Percentiles rank a stretch among this genome's conserved stretches.
phyloP scores from a whole-genome alignment of 441 rosid genomes.

The Populus hybrid region DNA sequence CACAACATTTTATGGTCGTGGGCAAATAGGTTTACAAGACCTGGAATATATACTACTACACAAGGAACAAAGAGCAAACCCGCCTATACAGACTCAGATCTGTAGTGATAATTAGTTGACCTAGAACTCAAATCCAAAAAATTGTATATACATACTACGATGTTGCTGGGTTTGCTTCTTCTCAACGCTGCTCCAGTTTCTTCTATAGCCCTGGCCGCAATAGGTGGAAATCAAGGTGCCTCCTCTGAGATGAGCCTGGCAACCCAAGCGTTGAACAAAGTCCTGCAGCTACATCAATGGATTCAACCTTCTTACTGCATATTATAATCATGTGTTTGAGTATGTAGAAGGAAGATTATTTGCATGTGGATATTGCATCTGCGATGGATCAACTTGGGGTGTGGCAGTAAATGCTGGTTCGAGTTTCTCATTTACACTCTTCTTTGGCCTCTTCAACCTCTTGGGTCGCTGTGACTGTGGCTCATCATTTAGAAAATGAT shows the following conservation, averaged over 20 bases:
- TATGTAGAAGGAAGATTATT: constrained; percentile 29
- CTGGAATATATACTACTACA: neutral
- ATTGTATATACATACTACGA: constrained; percentile 23
- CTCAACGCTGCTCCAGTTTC: constrained; percentile 5
- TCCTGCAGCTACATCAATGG: neutral
- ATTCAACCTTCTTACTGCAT: neutral
- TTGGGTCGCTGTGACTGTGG: constrained; percentile 53
- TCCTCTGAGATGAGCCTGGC: neutral
- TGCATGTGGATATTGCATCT: constrained; percentile 26
- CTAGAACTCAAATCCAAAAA: constrained; percentile 11
- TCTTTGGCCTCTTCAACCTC: constrained; percentile 87
- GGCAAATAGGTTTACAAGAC: neutral
- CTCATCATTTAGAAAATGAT: constrained; percentile 35
- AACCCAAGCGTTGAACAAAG: neutral
- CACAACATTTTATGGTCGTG: neutral
- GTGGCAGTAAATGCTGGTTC: constrained; percentile 69
- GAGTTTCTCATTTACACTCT: constrained; percentile 83
- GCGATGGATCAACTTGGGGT: constrained; percentile 27
- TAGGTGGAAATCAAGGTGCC: neutral
- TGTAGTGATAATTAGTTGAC: constrained; percentile 6
- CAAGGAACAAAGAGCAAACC: neutral
- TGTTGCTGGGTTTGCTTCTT: constrained; percentile 6
- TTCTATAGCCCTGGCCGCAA: neutral
- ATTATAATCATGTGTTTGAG: neutral
- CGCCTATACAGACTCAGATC: constrained; percentile 10